A percentile compares a stretch with the other conserved stretches of the same genome.
phyloP scores from a whole-genome alignment of 2,329 filamentous ascomycete genomes.

The Claviceps maximensis region DNA sequence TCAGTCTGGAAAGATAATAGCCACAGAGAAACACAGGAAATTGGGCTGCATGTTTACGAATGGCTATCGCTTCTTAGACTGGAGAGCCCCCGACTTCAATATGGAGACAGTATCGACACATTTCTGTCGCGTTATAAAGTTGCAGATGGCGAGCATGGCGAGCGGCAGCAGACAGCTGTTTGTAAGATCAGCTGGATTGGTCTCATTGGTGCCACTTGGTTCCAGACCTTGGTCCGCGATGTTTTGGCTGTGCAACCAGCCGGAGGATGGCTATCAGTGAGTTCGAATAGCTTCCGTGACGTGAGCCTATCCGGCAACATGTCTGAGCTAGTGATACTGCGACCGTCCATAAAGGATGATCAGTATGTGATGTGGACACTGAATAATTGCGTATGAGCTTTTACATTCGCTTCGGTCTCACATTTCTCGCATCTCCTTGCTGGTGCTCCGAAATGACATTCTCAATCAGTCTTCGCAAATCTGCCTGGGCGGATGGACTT shows the following conservation, averaged over 20 bases:
- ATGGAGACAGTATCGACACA: constrained; percentile 47
- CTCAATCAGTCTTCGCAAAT: constrained; percentile 64
- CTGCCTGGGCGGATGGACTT: constrained; percentile 63
- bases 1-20: constrained; percentile 21
- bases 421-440: constrained; percentile 49
- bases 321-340: constrained; percentile 40
- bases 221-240: constrained; percentile 32
- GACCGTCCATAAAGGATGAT: constrained; percentile 31
- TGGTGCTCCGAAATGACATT: constrained; percentile 63
- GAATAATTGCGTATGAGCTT: constrained; percentile 27
- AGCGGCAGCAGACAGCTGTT: constrained; percentile 17
- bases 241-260: constrained; percentile 29
- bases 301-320: constrained; percentile 28
- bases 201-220: constrained; percentile 41
- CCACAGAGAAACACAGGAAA: constrained; percentile 45
- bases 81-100: constrained; percentile 47
- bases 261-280: constrained; percentile 42
- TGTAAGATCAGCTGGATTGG: constrained; percentile 47
- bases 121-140: constrained; percentile 53
- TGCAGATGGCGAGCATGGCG: constrained; percentile 15
- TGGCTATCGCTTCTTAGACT: constrained; percentile 60
- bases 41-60: constrained; percentile 53
- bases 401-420: constrained; percentile 47
- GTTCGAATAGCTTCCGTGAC: constrained; percentile 36
- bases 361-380: constrained; percentile 52